phyloP scores from a whole-genome alignment of 345 rosid genomes.

The Aquilaria malaccensis region DNA sequence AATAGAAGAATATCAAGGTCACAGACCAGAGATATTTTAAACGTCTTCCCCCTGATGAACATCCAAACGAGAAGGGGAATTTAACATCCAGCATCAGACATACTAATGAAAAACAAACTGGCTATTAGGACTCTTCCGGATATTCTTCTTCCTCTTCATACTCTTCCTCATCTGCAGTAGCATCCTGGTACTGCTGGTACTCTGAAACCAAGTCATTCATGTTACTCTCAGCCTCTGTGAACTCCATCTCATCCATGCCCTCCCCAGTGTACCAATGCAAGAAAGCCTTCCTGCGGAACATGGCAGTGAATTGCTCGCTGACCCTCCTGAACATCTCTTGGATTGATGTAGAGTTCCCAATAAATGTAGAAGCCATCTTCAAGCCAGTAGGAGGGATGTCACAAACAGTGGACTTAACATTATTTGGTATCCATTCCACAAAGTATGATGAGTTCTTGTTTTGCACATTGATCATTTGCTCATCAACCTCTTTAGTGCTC shows the following conservation, averaged over 20 bases:
- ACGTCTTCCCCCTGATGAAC: no score
- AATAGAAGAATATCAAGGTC: background rate
- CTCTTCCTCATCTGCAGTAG: conserved; percentile 74
- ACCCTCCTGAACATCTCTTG: conserved; percentile 85
- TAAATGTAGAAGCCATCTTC: conserved; percentile 69
- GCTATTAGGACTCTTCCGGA: conserved; percentile 30
- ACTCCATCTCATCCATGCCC: conserved; percentile 88
- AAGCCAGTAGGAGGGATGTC: conserved; percentile 79
- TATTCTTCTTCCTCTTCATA: conserved; percentile 48
- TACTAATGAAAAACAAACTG: no score
- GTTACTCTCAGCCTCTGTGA: conserved; percentile 77
- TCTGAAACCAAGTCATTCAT: conserved; percentile 78
- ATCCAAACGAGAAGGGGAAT: no score
- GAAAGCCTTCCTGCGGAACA: conserved; percentile 89
- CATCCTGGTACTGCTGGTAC: conserved; percentile 82
- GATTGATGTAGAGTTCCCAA: conserved; percentile 74
- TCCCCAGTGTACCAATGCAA: conserved; percentile 86
- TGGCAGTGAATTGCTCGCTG: conserved; percentile 82
- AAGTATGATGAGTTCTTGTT: conserved; percentile 84
- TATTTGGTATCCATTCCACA: conserved; percentile 82
- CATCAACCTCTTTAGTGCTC: conserved; percentile 84
- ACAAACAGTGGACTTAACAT: conserved; percentile 75
- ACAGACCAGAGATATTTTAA: no score
- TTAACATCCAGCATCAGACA: no score
- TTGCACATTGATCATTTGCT: conserved; percentile 80